Percentiles rank a stretch among this genome's conserved stretches.
These are phyloP conservation scores for Verticillium klebahnii DNA, from an alignment of 2,329 filamentous ascomycete genomes.

Conservation along the genomic window DNA sequence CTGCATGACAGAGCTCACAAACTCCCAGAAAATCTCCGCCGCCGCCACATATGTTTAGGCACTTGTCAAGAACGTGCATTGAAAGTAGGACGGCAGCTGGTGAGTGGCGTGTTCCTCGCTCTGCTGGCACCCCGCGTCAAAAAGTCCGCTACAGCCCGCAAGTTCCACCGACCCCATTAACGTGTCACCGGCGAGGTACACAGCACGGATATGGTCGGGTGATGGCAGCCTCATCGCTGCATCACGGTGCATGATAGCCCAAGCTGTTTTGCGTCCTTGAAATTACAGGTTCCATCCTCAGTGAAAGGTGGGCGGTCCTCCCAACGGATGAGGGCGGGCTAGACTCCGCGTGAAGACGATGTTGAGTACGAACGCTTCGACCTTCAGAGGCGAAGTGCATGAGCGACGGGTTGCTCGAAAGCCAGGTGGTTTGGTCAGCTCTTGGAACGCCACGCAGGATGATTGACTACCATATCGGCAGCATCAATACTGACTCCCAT, in stretches of 20 bases:
- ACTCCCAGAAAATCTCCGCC: neutral
- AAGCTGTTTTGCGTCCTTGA: neutral
- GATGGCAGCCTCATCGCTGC: neutral
- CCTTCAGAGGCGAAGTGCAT: neutral
- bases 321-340: neutral
- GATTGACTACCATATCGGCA: neutral
- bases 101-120: neutral
- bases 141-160: neutral
- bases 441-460: neutral
- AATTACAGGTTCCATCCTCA: neutral
- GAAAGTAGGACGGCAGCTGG: neutral
- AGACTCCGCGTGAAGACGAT: neutral
- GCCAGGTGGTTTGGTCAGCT: neutral
- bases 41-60: neutral
- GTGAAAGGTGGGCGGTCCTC: too few species aligned
- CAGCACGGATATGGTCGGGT: neutral
- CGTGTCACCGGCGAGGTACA: neutral
- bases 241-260: neutral
- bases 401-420: neutral
- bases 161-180: neutral
- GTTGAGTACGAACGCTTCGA: neutral
- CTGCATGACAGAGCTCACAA: neutral
- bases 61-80: neutral
- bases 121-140: neutral
- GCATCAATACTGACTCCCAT: neutral